Conservation (phyloP, 495 filamentous ascomycete species). For the Daldinia bambusicola region DNA sequence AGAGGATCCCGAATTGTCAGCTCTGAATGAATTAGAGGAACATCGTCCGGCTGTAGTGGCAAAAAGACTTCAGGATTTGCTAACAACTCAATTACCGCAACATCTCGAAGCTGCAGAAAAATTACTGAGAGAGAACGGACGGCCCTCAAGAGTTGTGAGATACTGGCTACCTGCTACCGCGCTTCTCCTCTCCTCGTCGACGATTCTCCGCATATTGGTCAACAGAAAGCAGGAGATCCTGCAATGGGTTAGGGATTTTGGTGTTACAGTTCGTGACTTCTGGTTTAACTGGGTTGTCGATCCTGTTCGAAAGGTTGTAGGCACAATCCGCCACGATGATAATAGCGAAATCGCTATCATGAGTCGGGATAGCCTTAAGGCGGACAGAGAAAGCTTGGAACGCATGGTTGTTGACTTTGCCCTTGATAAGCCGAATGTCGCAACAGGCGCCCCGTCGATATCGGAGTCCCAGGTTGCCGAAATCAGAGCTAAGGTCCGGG, state of each 20-base stretch:
- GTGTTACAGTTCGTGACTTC: conserved; percentile 83
- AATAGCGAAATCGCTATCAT: conserved; percentile 94
- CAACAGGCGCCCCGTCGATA: conserved; percentile 54
- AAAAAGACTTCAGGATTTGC: conserved; percentile 72
- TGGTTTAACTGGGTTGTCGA: conserved; percentile 96
- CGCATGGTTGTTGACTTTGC: conserved; percentile 98
- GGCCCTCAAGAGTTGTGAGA: conserved; percentile 77
- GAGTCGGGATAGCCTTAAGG: conserved; percentile 87
- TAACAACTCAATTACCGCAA: conserved; percentile 67
- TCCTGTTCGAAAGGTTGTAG: conserved; percentile 81
- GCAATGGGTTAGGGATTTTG: conserved; percentile 79
- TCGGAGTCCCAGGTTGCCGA: conserved; percentile 71
- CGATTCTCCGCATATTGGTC: conserved; percentile 77
- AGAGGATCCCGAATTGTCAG: conserved; percentile 65
- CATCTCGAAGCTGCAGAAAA: conserved; percentile 63
- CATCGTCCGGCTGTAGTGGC: conserved; percentile 67
- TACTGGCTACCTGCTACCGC: conserved; percentile 84
- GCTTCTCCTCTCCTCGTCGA: conserved; percentile 79
- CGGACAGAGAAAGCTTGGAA: conserved; percentile 90
- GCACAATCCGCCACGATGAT: conserved; percentile 90
- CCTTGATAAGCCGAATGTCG: conserved; percentile 72
- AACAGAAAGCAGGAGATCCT: conserved; percentile 77
- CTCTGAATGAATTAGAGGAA: conserved; percentile 52
- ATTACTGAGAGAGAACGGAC: conserved; percentile 69
- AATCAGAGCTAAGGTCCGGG: conserved; percentile 79